Conservation (phyloP, 1,284 basidiomycete genomes). For the Singerocomus rubriflavus region DNA sequence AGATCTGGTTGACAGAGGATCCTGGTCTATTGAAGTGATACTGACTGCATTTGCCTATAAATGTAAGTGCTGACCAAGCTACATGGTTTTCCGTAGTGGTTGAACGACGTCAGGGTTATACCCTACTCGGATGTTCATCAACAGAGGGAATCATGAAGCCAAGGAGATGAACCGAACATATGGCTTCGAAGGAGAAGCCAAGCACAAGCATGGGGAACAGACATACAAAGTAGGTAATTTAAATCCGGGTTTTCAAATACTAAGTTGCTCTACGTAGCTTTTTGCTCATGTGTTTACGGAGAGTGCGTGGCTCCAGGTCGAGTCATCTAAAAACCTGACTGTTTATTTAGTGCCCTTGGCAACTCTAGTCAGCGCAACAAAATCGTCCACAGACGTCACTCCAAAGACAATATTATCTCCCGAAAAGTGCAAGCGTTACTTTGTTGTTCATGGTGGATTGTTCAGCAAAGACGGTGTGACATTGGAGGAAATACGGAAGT, state of each 20-base stretch:
- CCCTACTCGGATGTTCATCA: constrained; percentile 84
- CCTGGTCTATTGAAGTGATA: constrained; percentile 97
- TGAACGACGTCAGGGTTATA: constrained; percentile 66
- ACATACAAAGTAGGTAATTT: constrained; percentile 69
- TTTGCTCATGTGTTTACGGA: constrained; percentile 91
- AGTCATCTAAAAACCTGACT: constrained; percentile 3
- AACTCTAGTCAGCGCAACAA: constrained; percentile 77
- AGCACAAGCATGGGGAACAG: constrained; percentile 92
- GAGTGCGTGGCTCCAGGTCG: constrained; percentile 46
- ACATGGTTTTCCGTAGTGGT: constrained; percentile 9
- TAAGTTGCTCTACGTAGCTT: constrained; percentile 49
- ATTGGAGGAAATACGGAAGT: constrained; percentile 87
- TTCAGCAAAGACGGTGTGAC: constrained; percentile 95
- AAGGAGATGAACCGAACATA: constrained; percentile 89
- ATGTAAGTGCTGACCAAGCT: constrained; percentile 50
- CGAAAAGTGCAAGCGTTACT: constrained; percentile 85
- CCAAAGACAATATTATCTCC: constrained; percentile 71
- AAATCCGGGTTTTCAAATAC: constrained; percentile 3
- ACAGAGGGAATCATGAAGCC: constrained; percentile 97
- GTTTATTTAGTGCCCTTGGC: constrained; percentile 75
- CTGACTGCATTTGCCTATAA: constrained; percentile 94
- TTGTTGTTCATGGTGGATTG: constrained; percentile 94
- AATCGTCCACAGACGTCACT: constrained; percentile 48
- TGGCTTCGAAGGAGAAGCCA: constrained; percentile 96
- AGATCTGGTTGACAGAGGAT: constrained; percentile 96